Base-by-base conservation (phyloP, 495 filamentous ascomycete species). In the Xylaria cubensis region DNA sequence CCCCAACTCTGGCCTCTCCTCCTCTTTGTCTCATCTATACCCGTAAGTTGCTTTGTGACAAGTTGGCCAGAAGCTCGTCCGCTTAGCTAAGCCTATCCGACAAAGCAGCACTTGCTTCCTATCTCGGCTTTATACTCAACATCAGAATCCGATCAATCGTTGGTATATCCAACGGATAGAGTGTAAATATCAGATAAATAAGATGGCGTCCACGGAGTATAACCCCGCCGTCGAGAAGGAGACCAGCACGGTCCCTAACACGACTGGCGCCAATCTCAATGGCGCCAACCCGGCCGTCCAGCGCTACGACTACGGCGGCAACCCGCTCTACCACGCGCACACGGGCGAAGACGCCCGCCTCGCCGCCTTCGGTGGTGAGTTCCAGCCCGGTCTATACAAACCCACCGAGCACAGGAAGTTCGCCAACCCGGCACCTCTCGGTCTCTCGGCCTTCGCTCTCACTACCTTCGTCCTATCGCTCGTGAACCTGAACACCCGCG, bases 381-480 rank as follows among this genome's bases (percentile, higher is more conserved):
- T 97, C 86, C 95, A 98, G 84, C 95, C 95, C 65, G 96, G 94
- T 90, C 89, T 94, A 62, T 97, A 94, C 87, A 90, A 87, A 81
- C 82, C 90, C 42, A 90, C 90, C 77, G 90, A 90, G 81, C 79
- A 85, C 69, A 91, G 94, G 83, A 97, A 95, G 85, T 90, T 95
- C 80, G 93, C 87, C 85, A 95, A 95, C 82, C 93, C 93, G 29
- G 95, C 93, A 58, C 95, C 95, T 50, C 88, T 97, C 51, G 93
- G 93, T 75, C 89, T 96, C 70, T 88, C 85, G 67, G 96, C 93
- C 86, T 98, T 98, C 88, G 96, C 95, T 72, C 86, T 98, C 79
- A 98, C 95, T 69, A 98, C 96, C 63, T 98, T 98, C 82, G 92
- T 98, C 41, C 88, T 99, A 66, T 94, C 93, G 51, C 83, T 89